A percentile compares a stretch with the other conserved stretches of the same genome.
Conservation (phyloP, 106 monocot species). For the Agapanthus africanus region DNA sequence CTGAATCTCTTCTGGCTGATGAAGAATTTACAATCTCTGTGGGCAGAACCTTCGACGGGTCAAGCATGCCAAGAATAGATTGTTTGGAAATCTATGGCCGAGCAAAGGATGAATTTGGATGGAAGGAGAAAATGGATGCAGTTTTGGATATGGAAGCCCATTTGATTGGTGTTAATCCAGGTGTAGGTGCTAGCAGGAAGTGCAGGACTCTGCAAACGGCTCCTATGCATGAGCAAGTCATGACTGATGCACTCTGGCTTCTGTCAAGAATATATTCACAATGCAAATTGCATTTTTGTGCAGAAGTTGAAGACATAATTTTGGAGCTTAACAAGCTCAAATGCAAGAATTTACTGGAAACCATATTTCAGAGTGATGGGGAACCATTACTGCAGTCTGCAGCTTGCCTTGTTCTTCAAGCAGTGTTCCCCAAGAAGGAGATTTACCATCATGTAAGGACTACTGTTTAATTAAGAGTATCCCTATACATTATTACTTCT, state of each 20-base stretch:
- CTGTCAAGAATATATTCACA: conserved; percentile 64
- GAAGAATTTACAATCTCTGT: conserved; percentile 85
- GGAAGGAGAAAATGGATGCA: conserved; percentile 99
- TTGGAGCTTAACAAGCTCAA: conserved; percentile 58
- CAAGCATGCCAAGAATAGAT: conserved; percentile 73
- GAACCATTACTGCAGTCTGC: conserved; percentile 81
- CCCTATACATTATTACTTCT: neutral
- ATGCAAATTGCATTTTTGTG: conserved; percentile 18
- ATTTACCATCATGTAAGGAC: conserved; percentile 79
- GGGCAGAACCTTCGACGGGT: conserved; percentile 68
- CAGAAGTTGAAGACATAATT: conserved; percentile 49
- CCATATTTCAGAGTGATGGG: conserved; percentile 78
- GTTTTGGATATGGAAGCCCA: conserved; percentile 82
- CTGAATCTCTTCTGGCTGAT: conserved; percentile 91
- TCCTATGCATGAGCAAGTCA: conserved; percentile 84
- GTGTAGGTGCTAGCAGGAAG: conserved; percentile 40
- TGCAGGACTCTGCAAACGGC: conserved; percentile 42
- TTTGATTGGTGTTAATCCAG: conserved; percentile 38
- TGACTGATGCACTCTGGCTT: conserved; percentile 72
- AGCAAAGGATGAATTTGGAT: conserved; percentile 97
- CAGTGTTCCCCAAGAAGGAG: conserved; percentile 80
- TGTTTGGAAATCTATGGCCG: conserved; percentile 92
- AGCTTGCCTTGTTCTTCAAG: conserved; percentile 88
- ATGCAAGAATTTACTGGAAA: conserved; percentile 74
- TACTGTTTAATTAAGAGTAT: conserved; percentile 38